A percentile compares a stretch with the other conserved stretches of the same genome.
Evolutionary conservation across 1,284 basidiomycete genomes (phyloP).

Genomic region (Taiwanofungus camphoratus): DNA sequence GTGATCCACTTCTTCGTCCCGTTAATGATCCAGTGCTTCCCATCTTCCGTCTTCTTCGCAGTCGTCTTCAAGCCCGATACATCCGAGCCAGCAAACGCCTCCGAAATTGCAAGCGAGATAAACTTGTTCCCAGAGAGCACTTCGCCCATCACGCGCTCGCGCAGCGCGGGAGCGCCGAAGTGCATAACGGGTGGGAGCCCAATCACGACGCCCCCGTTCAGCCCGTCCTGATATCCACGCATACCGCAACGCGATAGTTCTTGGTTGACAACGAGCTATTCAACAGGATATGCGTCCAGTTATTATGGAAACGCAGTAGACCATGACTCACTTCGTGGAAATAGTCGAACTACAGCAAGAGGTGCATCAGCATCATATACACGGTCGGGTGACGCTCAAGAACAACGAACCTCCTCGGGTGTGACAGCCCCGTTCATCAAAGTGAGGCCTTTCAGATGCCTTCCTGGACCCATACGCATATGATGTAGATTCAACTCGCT

Average conservation of each 20-base stretch:
- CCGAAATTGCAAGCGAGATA: conserved; percentile 63
- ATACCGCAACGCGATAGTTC: conserved; percentile 69
- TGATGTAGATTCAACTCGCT: conserved; percentile 73
- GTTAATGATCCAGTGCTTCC: conserved; percentile 81
- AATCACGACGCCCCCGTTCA: conserved; percentile 48
- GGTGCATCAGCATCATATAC: no score
- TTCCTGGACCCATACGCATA: conserved; percentile 87
- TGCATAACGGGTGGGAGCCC: conserved; percentile 59
- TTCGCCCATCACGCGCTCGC: conserved; percentile 60
- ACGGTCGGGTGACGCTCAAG: not conserved
- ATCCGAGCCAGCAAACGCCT: conserved; percentile 87
- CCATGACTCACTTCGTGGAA: conserved; percentile 63
- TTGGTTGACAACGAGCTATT: conserved; percentile 79
- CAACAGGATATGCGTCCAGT: conserved; percentile 11
- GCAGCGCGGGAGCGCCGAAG: conserved; percentile 75
- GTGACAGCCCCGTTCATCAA: conserved; percentile 81
- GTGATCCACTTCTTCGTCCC: conserved; percentile 85
- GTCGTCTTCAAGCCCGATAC: conserved; percentile 80
- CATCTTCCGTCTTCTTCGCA: conserved; percentile 80
- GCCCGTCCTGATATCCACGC: conserved; percentile 58
- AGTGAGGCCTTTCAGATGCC: conserved; percentile 77
- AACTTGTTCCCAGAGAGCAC: conserved; percentile 79
- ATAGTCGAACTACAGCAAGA: conserved; percentile 64
- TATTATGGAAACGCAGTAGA: not conserved
- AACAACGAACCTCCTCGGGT: conserved; percentile 68